phyloP scores from a whole-genome alignment of 2,329 filamentous ascomycete genomes.

The Neurospora crassa region DNA sequence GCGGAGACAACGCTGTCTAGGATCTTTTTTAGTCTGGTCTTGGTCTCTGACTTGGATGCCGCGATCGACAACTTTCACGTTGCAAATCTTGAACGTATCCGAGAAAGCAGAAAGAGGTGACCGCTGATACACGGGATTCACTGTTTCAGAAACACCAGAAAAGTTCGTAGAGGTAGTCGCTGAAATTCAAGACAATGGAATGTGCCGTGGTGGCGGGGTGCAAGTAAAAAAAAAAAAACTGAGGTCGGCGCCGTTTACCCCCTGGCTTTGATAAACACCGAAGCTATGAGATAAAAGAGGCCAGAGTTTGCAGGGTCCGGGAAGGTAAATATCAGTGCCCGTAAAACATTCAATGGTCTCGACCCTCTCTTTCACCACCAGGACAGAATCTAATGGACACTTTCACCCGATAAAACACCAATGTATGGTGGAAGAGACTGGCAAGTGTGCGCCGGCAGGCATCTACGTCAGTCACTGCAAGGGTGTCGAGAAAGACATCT shows the following conservation, averaged over 20 bases:
- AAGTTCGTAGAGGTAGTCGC: not conserved
- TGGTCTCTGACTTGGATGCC: not conserved
- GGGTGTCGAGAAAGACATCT: constrained; percentile 1
- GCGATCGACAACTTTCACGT: not conserved
- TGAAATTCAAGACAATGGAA: not conserved
- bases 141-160: not conserved
- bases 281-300: not conserved
- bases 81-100: not conserved
- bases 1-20: not conserved
- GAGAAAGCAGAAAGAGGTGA: not conserved
- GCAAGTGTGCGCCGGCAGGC: constrained; percentile 3
- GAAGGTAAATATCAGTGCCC: not conserved
- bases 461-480: constrained; percentile 13
- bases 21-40: not conserved
- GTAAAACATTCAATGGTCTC: not conserved
- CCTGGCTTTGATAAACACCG: not conserved
- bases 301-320: not conserved
- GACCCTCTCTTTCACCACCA: not conserved
- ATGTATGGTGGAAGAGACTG: not conserved
- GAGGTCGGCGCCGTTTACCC: not conserved
- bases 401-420: not conserved
- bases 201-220: not conserved
- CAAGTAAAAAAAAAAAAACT: not conserved
- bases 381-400: not conserved
- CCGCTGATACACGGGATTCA: not conserved